Evolutionary conservation across 2,329 filamentous ascomycete genomes (phyloP).

Genomic region (Phyllosticta citriasiana): DNA sequence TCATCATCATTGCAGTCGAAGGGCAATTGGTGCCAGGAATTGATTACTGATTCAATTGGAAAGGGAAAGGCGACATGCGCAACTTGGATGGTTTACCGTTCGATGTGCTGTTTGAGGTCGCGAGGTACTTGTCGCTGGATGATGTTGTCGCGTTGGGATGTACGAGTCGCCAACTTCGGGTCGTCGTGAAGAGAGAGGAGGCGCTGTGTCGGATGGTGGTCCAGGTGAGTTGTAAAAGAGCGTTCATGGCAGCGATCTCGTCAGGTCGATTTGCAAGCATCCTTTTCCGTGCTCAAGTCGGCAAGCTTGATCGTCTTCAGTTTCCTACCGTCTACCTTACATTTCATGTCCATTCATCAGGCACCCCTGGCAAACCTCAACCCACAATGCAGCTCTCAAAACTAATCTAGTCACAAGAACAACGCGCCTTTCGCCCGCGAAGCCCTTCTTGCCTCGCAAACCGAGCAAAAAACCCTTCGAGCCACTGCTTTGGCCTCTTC

Average conservation of each 20-base stretch:
- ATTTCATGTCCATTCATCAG: too few relatives aligned
- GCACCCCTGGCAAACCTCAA: too few relatives aligned
- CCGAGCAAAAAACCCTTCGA: too few relatives aligned
- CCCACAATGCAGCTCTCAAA: too few relatives aligned
- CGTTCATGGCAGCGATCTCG: too few relatives aligned
- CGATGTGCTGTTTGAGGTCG: slow-evolving; percentile 54
- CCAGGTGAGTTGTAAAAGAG: slow-evolving; percentile 36
- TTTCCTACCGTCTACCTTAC: too few relatives aligned
- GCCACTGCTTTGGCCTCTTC: neutral
- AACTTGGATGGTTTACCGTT: slow-evolving; percentile 45
- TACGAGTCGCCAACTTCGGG: slow-evolving; percentile 42
- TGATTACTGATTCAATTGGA: too few relatives aligned
- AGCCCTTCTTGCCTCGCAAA: slow-evolving; percentile 27
- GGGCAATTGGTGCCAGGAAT: too few relatives aligned
- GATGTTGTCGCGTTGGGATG: slow-evolving; percentile 44
- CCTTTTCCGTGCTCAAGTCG: too few relatives aligned
- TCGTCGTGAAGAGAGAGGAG: slow-evolving; percentile 40
- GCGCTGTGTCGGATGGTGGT: slow-evolving; percentile 49
- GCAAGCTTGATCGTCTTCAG: too few relatives aligned
- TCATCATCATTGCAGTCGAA: neutral
- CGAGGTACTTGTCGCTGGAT: slow-evolving; percentile 44
- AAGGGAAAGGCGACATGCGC: neutral
- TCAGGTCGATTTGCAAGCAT: too few relatives aligned
- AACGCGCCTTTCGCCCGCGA: slow-evolving; percentile 35
- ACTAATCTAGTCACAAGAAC: slow-evolving; percentile 21